These are phyloP conservation scores for Xylaria sp. DNA, from an alignment of 2,329 filamentous ascomycete genomes.

Conservation along the genomic window DNA sequence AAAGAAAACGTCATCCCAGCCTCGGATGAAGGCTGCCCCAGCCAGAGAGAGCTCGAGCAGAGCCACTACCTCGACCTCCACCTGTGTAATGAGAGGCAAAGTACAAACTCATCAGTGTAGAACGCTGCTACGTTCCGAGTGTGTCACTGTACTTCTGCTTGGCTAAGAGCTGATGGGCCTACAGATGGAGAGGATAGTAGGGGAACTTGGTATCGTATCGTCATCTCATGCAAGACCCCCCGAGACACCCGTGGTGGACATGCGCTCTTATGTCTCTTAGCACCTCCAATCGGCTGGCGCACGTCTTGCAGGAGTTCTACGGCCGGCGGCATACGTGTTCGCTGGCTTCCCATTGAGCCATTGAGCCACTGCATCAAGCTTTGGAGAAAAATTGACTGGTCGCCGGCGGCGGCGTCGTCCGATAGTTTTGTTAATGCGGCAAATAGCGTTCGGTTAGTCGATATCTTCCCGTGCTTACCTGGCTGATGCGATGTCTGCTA, in stretches of 20 bases:
- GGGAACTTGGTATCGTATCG: not conserved
- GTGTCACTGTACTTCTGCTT: not conserved
- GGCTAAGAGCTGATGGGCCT: not conserved
- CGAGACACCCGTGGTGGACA: slow-evolving; percentile 39
- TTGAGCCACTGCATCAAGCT: slow-evolving; percentile 32
- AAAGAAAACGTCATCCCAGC: slow-evolving; percentile 23
- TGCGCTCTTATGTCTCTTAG: slow-evolving; percentile 25
- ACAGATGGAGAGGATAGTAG: not conserved
- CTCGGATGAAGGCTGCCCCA: slow-evolving; percentile 5
- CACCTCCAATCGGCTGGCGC: slow-evolving; percentile 10
- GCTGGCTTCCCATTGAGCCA: slow-evolving; percentile 31
- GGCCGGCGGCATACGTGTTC: slow-evolving; percentile 44
- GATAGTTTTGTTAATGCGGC: slow-evolving; percentile 48
- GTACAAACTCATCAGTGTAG: not conserved
- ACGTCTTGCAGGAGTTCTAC: slow-evolving; percentile 36
- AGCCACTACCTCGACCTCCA: not conserved
- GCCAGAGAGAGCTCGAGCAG: not conserved
- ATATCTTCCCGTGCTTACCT: slow-evolving; percentile 25
- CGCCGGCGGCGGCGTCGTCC: slow-evolving; percentile 38
- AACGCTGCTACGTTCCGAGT: not conserved
- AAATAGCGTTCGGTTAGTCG: slow-evolving; percentile 11
- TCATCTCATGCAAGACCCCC: slow-evolving; percentile 19
- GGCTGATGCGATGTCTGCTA: not conserved
- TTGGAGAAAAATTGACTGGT: slow-evolving; percentile 28
- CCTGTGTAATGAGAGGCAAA: not conserved